These are phyloP conservation scores for Fusarium verticillioides DNA, from an alignment of 2,329 filamentous ascomycete species.

Conservation along the genomic window DNA sequence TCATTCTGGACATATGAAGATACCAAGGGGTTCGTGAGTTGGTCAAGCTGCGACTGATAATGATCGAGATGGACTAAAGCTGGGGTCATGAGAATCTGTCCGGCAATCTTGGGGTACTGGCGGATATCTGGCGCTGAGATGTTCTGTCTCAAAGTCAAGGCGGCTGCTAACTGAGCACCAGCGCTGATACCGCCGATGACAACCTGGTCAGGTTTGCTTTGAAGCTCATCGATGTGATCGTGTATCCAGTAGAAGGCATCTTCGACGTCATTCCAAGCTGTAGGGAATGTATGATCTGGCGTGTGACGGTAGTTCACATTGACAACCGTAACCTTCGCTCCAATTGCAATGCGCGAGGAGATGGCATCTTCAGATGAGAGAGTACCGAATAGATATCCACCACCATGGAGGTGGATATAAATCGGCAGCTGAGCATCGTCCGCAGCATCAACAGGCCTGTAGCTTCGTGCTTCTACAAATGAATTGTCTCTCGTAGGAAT, in stretches of 20 bases:
- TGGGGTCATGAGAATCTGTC: conserved; percentile 63
- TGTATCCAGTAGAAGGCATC: conserved; percentile 67
- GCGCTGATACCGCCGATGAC: conserved; percentile 62
- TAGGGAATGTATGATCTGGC: conserved; percentile 63
- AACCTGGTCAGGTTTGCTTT: conserved; percentile 40
- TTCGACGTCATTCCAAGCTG: conserved; percentile 62
- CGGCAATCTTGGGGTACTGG: conserved; percentile 50
- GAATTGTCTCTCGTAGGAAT: conserved; percentile 21
- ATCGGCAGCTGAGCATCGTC: conserved; percentile 57
- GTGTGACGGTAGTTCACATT: conserved; percentile 71
- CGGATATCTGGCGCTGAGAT: conserved; percentile 33
- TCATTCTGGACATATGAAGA: conserved; percentile 58
- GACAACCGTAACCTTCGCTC: conserved; percentile 56
- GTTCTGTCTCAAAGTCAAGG: conserved; percentile 52
- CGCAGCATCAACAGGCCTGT: conserved; percentile 6
- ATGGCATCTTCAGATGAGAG: conserved; percentile 63
- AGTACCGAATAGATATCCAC: conserved; percentile 66
- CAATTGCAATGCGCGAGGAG: conserved; percentile 60
- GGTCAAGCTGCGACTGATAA: conserved; percentile 44
- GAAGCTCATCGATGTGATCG: conserved; percentile 20
- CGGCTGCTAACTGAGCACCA: conserved; percentile 56
- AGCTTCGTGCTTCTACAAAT: conserved; percentile 25
- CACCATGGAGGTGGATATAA: conserved; percentile 64
- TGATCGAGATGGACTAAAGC: conserved; percentile 47
- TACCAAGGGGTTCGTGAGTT: conserved; percentile 49